A percentile compares a stretch with the other conserved stretches of the same genome.
phyloP scores from a whole-genome alignment of 108 stramenopile species.

The Cyclotella atomus region DNA sequence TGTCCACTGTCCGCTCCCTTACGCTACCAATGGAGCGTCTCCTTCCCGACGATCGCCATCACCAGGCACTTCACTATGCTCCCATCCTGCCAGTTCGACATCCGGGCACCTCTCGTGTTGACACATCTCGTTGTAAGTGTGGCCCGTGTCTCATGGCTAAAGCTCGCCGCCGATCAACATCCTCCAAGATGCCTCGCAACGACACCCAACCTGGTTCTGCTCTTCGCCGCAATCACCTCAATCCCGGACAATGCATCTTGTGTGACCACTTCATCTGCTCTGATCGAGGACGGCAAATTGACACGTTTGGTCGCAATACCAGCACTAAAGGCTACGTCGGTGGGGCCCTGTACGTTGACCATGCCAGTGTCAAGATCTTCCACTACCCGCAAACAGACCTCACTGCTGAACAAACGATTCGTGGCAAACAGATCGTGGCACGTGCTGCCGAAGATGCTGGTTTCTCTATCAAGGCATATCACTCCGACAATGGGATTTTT shows the following conservation, averaged over 20 bases:
- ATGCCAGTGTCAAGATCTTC: constrained; percentile 8
- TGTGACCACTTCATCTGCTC: constrained; percentile 2
- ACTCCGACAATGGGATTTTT: constrained; percentile 43
- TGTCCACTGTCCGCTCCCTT: not conserved
- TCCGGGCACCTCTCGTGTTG: not conserved
- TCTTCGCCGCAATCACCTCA: not conserved
- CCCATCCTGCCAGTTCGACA: not conserved
- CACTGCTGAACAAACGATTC: not conserved
- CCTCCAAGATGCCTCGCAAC: not conserved
- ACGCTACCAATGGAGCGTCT: not conserved
- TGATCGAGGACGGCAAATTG: not conserved
- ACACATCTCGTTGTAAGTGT: not conserved
- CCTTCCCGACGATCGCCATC: not conserved
- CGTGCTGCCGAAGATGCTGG: not conserved
- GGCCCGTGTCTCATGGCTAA: not conserved
- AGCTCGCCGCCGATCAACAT: not conserved
- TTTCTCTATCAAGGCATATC: constrained; percentile 22
- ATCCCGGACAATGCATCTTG: not conserved
- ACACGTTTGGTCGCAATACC: not conserved
- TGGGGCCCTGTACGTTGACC: constrained; percentile 1
- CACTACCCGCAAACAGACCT: not conserved
- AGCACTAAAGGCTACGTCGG: not conserved
- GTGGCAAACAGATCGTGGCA: not conserved
- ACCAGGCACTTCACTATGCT: not conserved
- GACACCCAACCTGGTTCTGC: not conserved